Evolutionary conservation across 352 stramenopile species (phyloP).

Genomic region (Stramenopiles sp.): DNA sequence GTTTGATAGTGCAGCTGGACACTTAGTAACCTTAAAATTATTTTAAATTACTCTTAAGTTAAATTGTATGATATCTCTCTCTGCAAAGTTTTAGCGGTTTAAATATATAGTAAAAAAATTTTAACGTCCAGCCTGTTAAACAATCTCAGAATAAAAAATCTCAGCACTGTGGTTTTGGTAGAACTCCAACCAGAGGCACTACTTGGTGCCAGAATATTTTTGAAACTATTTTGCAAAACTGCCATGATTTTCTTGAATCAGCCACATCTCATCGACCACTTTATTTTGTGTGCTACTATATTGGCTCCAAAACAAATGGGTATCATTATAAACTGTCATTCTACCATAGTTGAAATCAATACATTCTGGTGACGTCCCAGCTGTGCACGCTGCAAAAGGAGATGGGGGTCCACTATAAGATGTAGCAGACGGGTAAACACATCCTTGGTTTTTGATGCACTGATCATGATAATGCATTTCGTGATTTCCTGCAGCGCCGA

Average conservation of each 20-base stretch:
- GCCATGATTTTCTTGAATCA: slow-evolving; percentile 59
- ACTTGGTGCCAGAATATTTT: too few species aligned
- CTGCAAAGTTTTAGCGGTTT: too few species aligned
- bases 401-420: slow-evolving; percentile 37
- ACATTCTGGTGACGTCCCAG: slow-evolving; percentile 36
- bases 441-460: slow-evolving; percentile 33
- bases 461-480: slow-evolving; percentile 19
- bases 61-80: too few species aligned
- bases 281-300: slow-evolving; percentile 49
- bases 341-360: slow-evolving; percentile 48
- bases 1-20: too few species aligned
- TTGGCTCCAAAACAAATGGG: slow-evolving; percentile 63
- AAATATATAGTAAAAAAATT: too few species aligned
- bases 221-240: too few species aligned
- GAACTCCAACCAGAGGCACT: too few species aligned
- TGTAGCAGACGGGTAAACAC: slow-evolving; percentile 47
- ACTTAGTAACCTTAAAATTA: too few species aligned
- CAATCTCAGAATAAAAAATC: too few species aligned
- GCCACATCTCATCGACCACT: slow-evolving; percentile 61
- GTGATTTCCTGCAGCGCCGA: slow-evolving; percentile 42
- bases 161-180: too few species aligned
- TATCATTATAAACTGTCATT: slow-evolving; percentile 53
- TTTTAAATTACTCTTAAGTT: too few species aligned
- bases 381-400: slow-evolving; percentile 50
- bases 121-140: too few species aligned